Evolutionary conservation across 1,284 basidiomycete genomes (phyloP), one percentile per base, ranked within the genome.

Genomic region (Ustilago hordei): DNA sequence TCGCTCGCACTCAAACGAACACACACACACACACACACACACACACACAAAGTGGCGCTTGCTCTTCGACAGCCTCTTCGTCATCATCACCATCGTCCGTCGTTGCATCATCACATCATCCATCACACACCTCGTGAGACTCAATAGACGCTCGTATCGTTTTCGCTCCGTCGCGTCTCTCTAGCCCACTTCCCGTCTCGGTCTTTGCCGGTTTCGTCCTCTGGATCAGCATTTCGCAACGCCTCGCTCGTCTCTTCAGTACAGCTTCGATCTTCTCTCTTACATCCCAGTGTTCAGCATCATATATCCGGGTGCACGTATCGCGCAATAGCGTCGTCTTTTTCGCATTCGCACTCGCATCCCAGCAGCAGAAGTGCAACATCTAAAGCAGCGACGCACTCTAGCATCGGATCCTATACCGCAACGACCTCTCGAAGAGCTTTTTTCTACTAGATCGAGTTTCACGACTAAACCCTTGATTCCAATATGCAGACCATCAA

Each of bases 401-500:
- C 48, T 6, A 28, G 38, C 54, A 41, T 11, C 54, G 35, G 28
- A n/a, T 15, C 15, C 28, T 38, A 41, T 28, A 19, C 36, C 43
- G n/a, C 15, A 50, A 12, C 48, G 47, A 50, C 23, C 12, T 23
- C 23, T 7, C 4, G 48, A 28, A 50, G 28, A 50, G 13, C 11
- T 48, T 12, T 13, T 31, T 28, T 28, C 31, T 50, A 50, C 28
- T 32, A 32, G 48, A 32, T 50, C 8, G 15, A 50, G 35, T 13
- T 8, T 19, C 3, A 32, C 28, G 31, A 34, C 9, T 31, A 32
- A 8, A 52, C 17, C 17, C 23, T 28, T 28, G 23, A 28, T 28
- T 32, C 11, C 45, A 74, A 56, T 28, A 83, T 83, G 81, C 81
- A 83, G 79, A 83, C 81, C 54, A 83, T 83, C 78, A 83, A 83